Conservation (phyloP, 1,139 yeast genomes). For the Wickerhamomyces sp. region DNA sequence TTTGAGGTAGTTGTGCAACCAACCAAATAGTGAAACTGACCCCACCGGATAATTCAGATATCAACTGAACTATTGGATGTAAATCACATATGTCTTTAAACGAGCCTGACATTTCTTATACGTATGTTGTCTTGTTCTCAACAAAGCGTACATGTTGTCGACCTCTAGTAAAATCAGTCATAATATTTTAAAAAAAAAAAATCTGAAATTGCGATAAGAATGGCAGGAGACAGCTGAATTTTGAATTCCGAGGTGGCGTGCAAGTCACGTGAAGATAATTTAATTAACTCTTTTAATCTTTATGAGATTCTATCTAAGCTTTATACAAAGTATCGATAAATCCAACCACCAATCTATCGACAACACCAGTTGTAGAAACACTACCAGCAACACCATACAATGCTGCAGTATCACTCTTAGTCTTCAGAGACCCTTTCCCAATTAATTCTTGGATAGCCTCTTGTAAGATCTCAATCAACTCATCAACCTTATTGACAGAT, state of each 20-base stretch:
- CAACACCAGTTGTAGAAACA: conserved; percentile 78
- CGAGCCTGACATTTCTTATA: neutral
- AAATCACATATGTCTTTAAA: conserved; percentile 6
- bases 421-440: conserved; percentile 19
- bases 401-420: conserved; percentile 66
- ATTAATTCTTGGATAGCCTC: conserved; percentile 39
- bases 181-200: too few species aligned
- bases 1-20: conserved; percentile 87
- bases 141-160: too few species aligned
- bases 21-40: conserved; percentile 65
- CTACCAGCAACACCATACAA: conserved; percentile 95
- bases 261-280: too few species aligned
- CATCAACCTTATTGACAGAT: conserved; percentile 58
- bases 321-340: conserved; percentile 79
- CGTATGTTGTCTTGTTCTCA: neutral
- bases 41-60: conserved; percentile 38
- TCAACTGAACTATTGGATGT: conserved; percentile 10
- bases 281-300: too few species aligned
- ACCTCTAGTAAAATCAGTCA: too few species aligned
- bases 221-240: too few species aligned
- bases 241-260: too few species aligned
- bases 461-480: conserved; percentile 53
- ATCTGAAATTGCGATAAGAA: too few species aligned
- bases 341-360: conserved; percentile 69
- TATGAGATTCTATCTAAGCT: conserved; percentile 1